Base-by-base conservation (phyloP, 495 filamentous ascomycete genomes). In the Tuber indicum region DNA sequence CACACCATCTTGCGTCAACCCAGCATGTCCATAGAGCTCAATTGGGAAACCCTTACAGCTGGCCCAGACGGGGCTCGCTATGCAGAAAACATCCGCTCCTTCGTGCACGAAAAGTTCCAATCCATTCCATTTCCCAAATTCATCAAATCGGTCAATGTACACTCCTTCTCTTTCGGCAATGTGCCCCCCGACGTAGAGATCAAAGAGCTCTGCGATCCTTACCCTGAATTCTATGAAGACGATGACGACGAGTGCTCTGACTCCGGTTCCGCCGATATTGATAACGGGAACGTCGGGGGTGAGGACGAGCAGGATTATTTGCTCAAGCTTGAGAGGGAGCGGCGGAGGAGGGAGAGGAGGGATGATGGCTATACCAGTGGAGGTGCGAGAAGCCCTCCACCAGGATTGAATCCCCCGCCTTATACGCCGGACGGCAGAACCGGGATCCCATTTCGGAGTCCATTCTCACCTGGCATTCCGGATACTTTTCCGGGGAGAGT, bases 21-120 rank as follows among this genome's bases (percentile, higher is more conserved):
- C 74, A 47, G 43, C 14, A 99, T 99, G 96, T 98, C 96, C 77
- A 94, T 99, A 86, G 93, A 97, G 81, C 91, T 99, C 82, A 92
- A 97, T 86, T 99, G 96, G 96, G 90, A 92, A 80, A 91, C 91
- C 72, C 88, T 98, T 83, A 98, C 95, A n/a, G 89, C 90, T 58
- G 96, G 95, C 23, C 89, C 92, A 42, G 94, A 97, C 83, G 94
- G 96, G 26, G 86, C 89, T 76, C 91, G 89, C 44, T 90, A 97
- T 74, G 94, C 96, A 12, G 90, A 93, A 79, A 87, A 87, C 73
- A 96, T 99, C 84, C 93, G 94, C 76, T 91, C 91, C 83, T 98
- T 98, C 85, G 92, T 99, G 81, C 93, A 99, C 85, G 90, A 92
- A 82, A 94, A 92, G 83, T 99, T 99, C 85, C 96, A 99, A 85